phyloP scores from a whole-genome alignment of 2,329 filamentous ascomycete genomes.

The Cladosporium colombiae region DNA sequence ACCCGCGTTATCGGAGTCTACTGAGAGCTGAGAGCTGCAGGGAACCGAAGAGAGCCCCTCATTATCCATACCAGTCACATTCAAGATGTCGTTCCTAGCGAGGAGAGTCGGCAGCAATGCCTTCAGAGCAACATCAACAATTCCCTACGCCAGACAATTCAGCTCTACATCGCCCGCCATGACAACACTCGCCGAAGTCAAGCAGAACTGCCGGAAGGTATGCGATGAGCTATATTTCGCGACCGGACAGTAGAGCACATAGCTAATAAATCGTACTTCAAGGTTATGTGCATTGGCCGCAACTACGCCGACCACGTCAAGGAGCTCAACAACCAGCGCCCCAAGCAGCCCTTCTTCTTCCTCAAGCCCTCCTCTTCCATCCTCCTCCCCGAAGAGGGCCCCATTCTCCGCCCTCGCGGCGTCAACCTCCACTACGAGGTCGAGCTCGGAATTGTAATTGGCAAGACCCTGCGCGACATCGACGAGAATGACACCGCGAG shows the following conservation, averaged over 20 bases:
- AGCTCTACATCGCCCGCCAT: constrained; percentile 15
- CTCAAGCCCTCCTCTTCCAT: constrained; percentile 90
- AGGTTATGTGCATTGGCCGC: constrained; percentile 90
- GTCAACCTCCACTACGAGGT: constrained; percentile 92
- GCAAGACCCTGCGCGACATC: constrained; percentile 75
- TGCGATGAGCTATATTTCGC: constrained; percentile 7
- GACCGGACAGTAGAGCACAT: neutral
- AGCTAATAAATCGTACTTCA: constrained; percentile 7
- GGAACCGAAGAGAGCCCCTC: constrained; percentile 1
- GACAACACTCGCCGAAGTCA: constrained; percentile 34
- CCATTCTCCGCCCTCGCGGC: constrained; percentile 78
- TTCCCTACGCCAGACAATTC: constrained; percentile 1
- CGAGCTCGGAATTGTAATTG: constrained; percentile 86
- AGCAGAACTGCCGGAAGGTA: constrained; percentile 52
- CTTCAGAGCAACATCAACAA: constrained; percentile 6
- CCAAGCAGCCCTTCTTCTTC: constrained; percentile 98
- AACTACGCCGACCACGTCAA: constrained; percentile 97
- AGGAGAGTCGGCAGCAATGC: constrained; percentile 14
- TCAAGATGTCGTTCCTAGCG: constrained; percentile 14
- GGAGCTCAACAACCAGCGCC: constrained; percentile 82
- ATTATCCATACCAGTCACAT: constrained; percentile 1
- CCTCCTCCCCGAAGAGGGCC: constrained; percentile 73
- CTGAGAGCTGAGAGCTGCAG: constrained; percentile 3
- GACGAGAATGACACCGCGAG: constrained; percentile 70
- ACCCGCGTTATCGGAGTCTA: neutral